Conservation (phyloP, 495 filamentous ascomycete genomes). For the Penicillium steckii region DNA sequence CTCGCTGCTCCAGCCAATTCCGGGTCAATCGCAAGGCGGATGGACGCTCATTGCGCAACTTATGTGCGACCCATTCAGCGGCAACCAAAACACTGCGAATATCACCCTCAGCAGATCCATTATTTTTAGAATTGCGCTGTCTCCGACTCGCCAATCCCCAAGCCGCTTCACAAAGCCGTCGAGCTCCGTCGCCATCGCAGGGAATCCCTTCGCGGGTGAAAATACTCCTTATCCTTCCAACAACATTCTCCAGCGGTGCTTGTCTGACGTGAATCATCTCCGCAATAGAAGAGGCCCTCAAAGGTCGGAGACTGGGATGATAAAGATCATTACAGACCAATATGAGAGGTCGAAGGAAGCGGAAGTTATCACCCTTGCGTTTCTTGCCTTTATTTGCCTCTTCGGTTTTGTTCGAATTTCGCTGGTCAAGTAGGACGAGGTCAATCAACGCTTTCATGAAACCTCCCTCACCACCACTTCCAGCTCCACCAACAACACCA, state of each 20-base stretch:
- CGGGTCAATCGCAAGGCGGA: conserved; percentile 58
- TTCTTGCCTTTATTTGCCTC: conserved; percentile 43
- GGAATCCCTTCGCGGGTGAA: conserved; percentile 84
- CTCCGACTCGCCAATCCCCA: conserved; percentile 79
- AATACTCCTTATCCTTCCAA: conserved; percentile 73
- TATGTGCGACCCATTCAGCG: conserved; percentile 89
- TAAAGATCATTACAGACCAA: conserved; percentile 99
- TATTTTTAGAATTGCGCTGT: conserved; percentile 48
- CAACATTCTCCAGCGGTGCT: conserved; percentile 83
- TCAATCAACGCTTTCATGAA: conserved; percentile 96
- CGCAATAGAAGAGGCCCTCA: conserved; percentile 75
- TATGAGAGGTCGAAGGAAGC: conserved; percentile 82
- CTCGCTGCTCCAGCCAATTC: conserved; percentile 78
- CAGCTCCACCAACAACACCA: conserved; percentile 79
- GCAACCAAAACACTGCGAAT: conserved; percentile 90
- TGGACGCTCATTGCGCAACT: conserved; percentile 57
- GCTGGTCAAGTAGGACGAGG: conserved; percentile 79
- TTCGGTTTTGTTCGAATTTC: conserved; percentile 58
- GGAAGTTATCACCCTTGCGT: conserved; percentile 77
- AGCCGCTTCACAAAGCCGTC: conserved; percentile 85
- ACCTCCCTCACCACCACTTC: conserved; percentile 71
- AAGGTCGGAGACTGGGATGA: conserved; percentile 78
- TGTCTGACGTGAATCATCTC: conserved; percentile 93
- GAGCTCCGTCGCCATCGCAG: conserved; percentile 81
- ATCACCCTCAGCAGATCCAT: conserved; percentile 77